phyloP scores from a whole-genome alignment of 2,329 filamentous ascomycete genomes.

The Penicillium frequentans region DNA sequence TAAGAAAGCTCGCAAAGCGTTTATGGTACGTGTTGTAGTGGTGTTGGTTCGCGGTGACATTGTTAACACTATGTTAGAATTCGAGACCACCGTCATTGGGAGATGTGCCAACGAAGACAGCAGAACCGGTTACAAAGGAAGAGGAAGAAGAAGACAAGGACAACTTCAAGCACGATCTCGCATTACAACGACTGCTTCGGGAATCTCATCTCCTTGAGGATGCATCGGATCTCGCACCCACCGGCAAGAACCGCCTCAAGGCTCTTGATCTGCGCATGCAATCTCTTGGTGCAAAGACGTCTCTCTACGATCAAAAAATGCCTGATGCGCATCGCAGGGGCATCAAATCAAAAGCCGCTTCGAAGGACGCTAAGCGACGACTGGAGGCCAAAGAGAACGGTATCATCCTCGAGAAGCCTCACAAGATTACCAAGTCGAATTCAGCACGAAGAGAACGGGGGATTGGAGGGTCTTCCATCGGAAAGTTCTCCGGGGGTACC shows the following conservation, averaged over 20 bases:
- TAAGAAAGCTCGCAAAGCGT: conserved; percentile 72
- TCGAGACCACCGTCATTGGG: conserved; percentile 49
- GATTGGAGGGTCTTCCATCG: conserved; percentile 76
- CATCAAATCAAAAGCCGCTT: conserved; percentile 67
- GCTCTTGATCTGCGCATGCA: conserved; percentile 82
- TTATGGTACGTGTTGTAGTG: conserved; percentile 60
- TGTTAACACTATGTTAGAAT: conserved; percentile 24
- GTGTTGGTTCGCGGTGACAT: too few species aligned
- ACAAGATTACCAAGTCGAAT: conserved; percentile 35
- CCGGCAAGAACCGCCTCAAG: conserved; percentile 74
- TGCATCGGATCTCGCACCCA: conserved; percentile 54
- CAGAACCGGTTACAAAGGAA: conserved; percentile 29
- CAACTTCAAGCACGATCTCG: conserved; percentile 87
- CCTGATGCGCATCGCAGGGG: conserved; percentile 83
- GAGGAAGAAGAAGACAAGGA: conserved; percentile 61
- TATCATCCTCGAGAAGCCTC: conserved; percentile 73
- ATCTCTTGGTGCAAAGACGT: conserved; percentile 73
- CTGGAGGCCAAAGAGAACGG: conserved; percentile 86
- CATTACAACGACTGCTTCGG: conserved; percentile 82
- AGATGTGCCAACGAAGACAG: conserved; percentile 19
- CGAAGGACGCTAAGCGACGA: conserved; percentile 69
- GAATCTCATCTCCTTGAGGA: conserved; percentile 85
- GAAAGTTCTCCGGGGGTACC: conserved; percentile 76
- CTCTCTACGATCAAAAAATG: conserved; percentile 81
- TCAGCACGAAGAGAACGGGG: conserved; percentile 56